Conservation (phyloP, 768 basidiomycete species). For the Termitomyces sp. region DNA sequence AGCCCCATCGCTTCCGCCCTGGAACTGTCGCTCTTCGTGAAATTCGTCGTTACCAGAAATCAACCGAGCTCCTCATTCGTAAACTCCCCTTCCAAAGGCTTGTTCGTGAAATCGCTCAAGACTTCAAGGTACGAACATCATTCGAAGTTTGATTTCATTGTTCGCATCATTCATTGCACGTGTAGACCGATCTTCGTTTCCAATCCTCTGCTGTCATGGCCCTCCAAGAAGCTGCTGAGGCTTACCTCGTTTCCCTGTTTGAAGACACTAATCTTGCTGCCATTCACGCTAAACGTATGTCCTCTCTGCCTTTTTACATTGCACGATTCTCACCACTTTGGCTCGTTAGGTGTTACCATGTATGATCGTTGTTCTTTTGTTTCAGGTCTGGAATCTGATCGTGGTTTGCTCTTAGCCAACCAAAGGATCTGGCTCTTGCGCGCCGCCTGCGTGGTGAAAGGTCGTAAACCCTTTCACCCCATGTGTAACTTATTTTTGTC, state of each 20-base stretch:
- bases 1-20: slow-evolving; percentile 62
- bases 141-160: background rate
- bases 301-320: background rate
- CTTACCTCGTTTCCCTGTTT: slow-evolving; percentile 18
- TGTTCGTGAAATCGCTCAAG: slow-evolving; percentile 70
- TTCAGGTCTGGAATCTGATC: background rate
- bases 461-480: slow-evolving; percentile 6
- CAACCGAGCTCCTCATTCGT: slow-evolving; percentile 79
- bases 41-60: slow-evolving; percentile 80
- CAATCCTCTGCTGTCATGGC: slow-evolving; percentile 20
- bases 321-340: background rate
- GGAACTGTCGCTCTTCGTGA: slow-evolving; percentile 86
- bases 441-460: slow-evolving; percentile 20
- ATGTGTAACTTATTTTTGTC: slow-evolving; percentile 6
- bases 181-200: slow-evolving; percentile 20
- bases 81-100: slow-evolving; percentile 85
- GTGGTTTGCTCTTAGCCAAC: slow-evolving; percentile 12
- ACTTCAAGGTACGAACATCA: slow-evolving; percentile 52
- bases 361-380: slow-evolving; percentile 3
- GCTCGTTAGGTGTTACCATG: slow-evolving; percentile 17
- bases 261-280: slow-evolving; percentile 20
- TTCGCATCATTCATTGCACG: background rate
- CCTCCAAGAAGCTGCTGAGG: slow-evolving; percentile 19
- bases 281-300: slow-evolving; percentile 19
- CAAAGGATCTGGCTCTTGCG: slow-evolving; percentile 19